Percentiles rank a stretch among this genome's conserved stretches.
Evolutionary conservation across 495 filamentous ascomycete genomes (phyloP).

Genomic region (Bacidia gigantensis): DNA sequence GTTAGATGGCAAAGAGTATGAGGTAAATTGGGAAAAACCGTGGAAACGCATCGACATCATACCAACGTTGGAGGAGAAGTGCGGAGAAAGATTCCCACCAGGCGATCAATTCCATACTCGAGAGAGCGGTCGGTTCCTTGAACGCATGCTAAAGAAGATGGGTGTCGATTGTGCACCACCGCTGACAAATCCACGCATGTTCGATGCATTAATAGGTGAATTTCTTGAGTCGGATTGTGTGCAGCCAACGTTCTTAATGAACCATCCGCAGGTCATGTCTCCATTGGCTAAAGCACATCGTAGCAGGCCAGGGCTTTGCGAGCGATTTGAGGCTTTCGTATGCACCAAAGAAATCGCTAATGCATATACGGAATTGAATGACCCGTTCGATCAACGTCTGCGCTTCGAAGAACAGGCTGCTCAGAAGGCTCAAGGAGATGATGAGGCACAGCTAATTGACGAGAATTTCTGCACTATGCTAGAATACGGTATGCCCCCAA

Average conservation of each 20-base stretch:
- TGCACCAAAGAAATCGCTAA: conserved; percentile 96
- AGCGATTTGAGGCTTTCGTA: conserved; percentile 95
- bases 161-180: conserved; percentile 82
- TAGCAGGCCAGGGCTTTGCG: conserved; percentile 65
- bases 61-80: conserved; percentile 74
- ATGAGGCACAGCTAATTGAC: conserved; percentile 90
- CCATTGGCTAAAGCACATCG: conserved; percentile 94
- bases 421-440: conserved; percentile 93
- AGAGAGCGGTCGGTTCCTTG: conserved; percentile 77
- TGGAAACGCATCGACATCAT: conserved; percentile 98
- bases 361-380: conserved; percentile 96
- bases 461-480: conserved; percentile 80
- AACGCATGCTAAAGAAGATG: conserved; percentile 70
- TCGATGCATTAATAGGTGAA: conserved; percentile 92
- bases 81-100: conserved; percentile 86
- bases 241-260: conserved; percentile 91
- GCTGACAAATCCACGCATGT: conserved; percentile 89
- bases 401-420: conserved; percentile 92
- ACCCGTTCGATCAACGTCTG: conserved; percentile 85
- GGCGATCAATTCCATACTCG: conserved; percentile 77
- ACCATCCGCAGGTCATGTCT: conserved; percentile 95
- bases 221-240: conserved; percentile 90
- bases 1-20: conserved; percentile 66
- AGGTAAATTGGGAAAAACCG: conserved; percentile 89
- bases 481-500: conserved; percentile 83